Evolutionary conservation across 768 basidiomycete genomes (phyloP).

Genomic region (Pleurotus ostreatus): DNA sequence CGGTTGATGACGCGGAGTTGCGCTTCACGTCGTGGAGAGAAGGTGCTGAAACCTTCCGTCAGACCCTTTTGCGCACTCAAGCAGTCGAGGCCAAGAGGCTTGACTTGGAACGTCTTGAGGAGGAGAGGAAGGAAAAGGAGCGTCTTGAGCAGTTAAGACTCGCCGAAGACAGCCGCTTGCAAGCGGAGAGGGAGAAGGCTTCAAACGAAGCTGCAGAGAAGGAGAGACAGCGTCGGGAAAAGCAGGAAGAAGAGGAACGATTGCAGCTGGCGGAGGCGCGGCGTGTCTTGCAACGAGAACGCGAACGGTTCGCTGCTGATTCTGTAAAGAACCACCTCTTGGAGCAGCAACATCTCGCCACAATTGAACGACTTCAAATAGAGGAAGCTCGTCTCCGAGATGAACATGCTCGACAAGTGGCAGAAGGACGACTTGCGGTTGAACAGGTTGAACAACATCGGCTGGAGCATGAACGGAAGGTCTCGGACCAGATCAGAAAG

Average conservation of each 20-base stretch:
- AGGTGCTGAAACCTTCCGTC: slow-evolving; percentile 34
- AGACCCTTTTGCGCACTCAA: slow-evolving; percentile 36
- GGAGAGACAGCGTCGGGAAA: slow-evolving; percentile 8
- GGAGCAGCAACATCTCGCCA: slow-evolving; percentile 4
- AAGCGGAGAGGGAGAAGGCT: slow-evolving; percentile 13
- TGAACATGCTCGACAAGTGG: slow-evolving; percentile 2
- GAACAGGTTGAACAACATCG: slow-evolving; percentile 26
- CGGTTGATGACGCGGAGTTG: slow-evolving; percentile 48
- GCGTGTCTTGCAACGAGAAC: slow-evolving; percentile 12
- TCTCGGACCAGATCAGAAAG: slow-evolving; percentile 21
- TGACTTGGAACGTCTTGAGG: slow-evolving; percentile 28
- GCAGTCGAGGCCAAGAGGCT: slow-evolving; percentile 37
- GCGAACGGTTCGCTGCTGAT: slow-evolving; percentile 5
- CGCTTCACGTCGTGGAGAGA: slow-evolving; percentile 47
- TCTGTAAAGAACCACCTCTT: slow-evolving; percentile 2
- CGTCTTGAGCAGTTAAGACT: slow-evolving; percentile 9
- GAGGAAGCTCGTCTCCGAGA: slow-evolving; percentile 6
- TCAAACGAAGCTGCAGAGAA: slow-evolving; percentile 16
- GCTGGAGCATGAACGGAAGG: slow-evolving; percentile 26
- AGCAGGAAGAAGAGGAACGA: slow-evolving; percentile 15
- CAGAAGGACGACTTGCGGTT: slow-evolving; percentile 1
- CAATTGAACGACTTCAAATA: not conserved
- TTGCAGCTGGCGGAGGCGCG: slow-evolving; percentile 16
- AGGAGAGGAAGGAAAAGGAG: slow-evolving; percentile 10
- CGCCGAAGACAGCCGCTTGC: slow-evolving; percentile 14